Conservation (phyloP, 2,329 filamentous ascomycete species). For the Didymella arachidicola region DNA sequence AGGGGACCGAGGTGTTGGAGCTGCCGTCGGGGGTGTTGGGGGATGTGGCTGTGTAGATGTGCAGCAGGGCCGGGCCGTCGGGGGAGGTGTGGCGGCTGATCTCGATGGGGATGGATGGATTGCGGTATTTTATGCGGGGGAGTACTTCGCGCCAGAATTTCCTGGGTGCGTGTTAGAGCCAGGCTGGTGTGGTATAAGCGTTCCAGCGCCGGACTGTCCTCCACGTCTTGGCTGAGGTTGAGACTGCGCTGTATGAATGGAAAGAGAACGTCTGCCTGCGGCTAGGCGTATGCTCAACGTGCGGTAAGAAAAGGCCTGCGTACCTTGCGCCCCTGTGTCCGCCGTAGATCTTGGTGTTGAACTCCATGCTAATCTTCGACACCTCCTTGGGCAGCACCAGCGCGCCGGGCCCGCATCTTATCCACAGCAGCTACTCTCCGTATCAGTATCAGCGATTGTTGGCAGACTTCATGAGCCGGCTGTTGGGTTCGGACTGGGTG, state of each 20-base stretch:
- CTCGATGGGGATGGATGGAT: constrained; percentile 83
- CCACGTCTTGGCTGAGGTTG: not conserved
- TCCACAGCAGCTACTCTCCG: constrained; percentile 68
- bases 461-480: not conserved
- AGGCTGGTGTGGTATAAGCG: no score
- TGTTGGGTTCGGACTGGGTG: not conserved
- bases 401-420: constrained; percentile 84
- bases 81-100: constrained; percentile 69
- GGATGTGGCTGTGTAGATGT: constrained; percentile 40
- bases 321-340: constrained; percentile 80
- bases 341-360: constrained; percentile 66
- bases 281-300: not conserved
- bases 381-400: constrained; percentile 79
- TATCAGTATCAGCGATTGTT: constrained; percentile 9
- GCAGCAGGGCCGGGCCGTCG: constrained; percentile 50
- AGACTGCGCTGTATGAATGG: no score
- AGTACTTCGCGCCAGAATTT: constrained; percentile 89
- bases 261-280: constrained; percentile 24
- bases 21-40: constrained; percentile 15
- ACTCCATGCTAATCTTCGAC: constrained; percentile 77
- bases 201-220: not conserved
- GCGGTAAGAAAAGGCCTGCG: constrained; percentile 25
- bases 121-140: constrained; percentile 91
- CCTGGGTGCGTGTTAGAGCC: constrained; percentile 55
- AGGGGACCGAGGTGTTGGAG: constrained; percentile 21